Percentiles rank a stretch among this genome's conserved stretches.
phyloP scores from a whole-genome alignment of 2,329 filamentous ascomycete genomes.

The Ceratocystis diversiconidia region DNA sequence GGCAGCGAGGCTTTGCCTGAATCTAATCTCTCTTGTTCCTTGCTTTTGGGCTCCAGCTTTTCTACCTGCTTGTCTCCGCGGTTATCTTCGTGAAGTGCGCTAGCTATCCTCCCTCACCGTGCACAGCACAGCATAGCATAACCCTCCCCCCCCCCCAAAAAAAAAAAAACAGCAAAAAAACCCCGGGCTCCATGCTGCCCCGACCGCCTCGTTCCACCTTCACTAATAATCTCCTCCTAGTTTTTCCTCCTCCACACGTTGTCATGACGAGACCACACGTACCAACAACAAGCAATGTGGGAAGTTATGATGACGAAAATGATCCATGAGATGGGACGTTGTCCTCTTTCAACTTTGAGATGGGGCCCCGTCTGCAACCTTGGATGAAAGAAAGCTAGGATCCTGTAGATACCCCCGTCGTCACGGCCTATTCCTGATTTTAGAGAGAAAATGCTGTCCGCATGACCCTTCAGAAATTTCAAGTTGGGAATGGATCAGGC shows the following conservation, averaged over 20 bases:
- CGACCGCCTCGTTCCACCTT: background rate
- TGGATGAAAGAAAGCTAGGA: constrained; percentile 5
- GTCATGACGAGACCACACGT: background rate
- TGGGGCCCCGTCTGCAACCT: background rate
- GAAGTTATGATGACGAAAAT: background rate
- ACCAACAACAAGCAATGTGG: background rate
- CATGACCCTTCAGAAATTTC: constrained; percentile 5
- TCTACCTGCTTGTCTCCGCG: background rate
- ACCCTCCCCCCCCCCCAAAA: too few relatives aligned
- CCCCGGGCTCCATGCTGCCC: background rate
- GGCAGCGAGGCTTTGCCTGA: background rate
- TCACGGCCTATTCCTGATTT: background rate
- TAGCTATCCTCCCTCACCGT: background rate
- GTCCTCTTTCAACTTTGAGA: background rate
- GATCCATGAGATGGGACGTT: background rate
- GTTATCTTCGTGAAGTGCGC: background rate
- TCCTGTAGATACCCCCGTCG: background rate
- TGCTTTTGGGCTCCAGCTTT: background rate
- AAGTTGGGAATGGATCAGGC: background rate
- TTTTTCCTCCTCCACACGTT: background rate
- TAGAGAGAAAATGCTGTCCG: background rate
- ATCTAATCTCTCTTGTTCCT: background rate
- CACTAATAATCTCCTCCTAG: background rate
- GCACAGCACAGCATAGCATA: background rate
- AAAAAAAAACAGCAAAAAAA: background rate